Base-by-base conservation (phyloP, 108 stramenopile species). In the Nitzschia inconspicua region DNA sequence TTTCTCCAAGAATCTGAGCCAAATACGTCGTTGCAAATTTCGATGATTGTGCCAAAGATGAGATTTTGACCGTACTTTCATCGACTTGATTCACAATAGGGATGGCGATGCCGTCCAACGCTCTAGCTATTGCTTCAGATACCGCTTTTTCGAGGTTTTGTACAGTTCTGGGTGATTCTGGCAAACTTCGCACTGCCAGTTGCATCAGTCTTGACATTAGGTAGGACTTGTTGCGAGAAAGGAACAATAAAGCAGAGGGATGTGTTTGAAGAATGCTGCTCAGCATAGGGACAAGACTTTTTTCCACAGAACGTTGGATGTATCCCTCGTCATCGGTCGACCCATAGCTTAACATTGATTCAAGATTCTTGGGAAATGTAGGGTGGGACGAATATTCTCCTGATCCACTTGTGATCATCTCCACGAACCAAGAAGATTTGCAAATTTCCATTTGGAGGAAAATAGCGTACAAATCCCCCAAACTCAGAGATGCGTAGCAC, bases 401-500 rank as follows among this genome's bases (percentile, higher is more conserved):
- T 46, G 44, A 46, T 7, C 14, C 10, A 23, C 14, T 1, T 23
- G 50, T n/a, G 16, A 47, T 3, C 29, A 60, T 23, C 18, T 11
- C 3, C 1, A 29, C 14, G n/a, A 60, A 44, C 47, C 47, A 53
- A n/a, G 4, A 9, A n/a, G 57, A 35, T 30, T 26, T 30, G 54
- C 78, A 86, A 34, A 91, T 26, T 47, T 88, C 87, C 27, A 78
- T 60, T 48, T 68, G 62, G 7, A 77, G 60, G 28, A 92, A 66
- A n/a, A 87, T 84, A 32, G 65, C 64, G 41, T 68, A 41, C 47
- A 88, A 66, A 46, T 77, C 81, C 18, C 81, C 82, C 32, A 92
- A 51, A 56, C 78, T 86, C 26, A 92, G 67, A 41, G 70, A 48
- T 0, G 87, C 91, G 63, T 72, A 86, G 40, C 81, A 88, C 37